Percentiles rank a stretch among this genome's conserved stretches.
Conservation (phyloP, 208 protist species). For the Trichomonas tenax region DNA sequence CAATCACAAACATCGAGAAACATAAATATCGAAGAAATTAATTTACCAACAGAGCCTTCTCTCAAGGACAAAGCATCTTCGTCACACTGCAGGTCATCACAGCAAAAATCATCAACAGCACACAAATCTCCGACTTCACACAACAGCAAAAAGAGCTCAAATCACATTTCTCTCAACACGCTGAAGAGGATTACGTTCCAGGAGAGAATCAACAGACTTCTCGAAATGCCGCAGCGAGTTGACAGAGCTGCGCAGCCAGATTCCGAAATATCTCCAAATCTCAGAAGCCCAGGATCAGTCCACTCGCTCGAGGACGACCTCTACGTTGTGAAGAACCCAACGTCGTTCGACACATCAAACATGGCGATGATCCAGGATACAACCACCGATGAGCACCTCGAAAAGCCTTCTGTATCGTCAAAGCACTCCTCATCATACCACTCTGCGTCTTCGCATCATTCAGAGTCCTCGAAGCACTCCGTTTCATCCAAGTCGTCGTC, state of each 20-base stretch:
- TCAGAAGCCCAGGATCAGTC: not conserved
- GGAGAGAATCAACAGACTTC: not conserved
- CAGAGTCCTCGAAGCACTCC: no score
- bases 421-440: no score
- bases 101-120: no score
- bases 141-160: not conserved
- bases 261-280: not conserved
- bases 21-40: not conserved
- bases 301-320: not conserved
- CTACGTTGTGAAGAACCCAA: not conserved
- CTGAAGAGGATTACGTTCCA: not conserved
- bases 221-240: not conserved
- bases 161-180: not conserved
- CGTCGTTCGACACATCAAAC: no score
- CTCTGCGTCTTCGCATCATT: no score
- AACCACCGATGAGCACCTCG: no score
- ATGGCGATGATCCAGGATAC: no score
- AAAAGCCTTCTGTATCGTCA: no score
- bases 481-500: no score
- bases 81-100: no score
- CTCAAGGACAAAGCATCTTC: not conserved
- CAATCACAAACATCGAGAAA: not conserved
- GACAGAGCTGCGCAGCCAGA: not conserved
- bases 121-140: not conserved
- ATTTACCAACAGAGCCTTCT: not conserved